Base-by-base conservation (phyloP, 2,329 filamentous ascomycete genomes). In the Sclerotinia spermophila region DNA sequence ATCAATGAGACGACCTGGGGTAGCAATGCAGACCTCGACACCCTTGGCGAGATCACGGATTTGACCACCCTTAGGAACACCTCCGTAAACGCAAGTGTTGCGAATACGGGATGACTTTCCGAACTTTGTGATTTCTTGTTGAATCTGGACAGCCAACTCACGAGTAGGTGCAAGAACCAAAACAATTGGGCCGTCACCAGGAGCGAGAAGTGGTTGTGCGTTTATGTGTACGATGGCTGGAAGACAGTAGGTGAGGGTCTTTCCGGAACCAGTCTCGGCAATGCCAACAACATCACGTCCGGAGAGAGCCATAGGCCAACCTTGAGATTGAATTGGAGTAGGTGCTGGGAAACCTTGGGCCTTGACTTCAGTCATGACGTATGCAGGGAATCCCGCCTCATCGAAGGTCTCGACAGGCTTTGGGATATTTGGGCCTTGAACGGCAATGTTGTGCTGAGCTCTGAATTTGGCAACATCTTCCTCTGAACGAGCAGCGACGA, bases 211-310 rank as follows among this genome's bases (percentile, higher is more conserved):
- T 76, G 96, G 96, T 83, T 99, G 96, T 62, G 96, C 96, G 83
- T 99, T 98, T 87, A 99, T 99, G 87, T 99, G 96, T 73, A 99
- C 96, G 76, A 99, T 99, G 70, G 96, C 93, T 71, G 96, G 96
- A 76, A 99, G 89, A 83, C 95, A 98, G 86, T 99, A 99, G 68
- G 94, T 97, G 76, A 99, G 87, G 6, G 96, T 99, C 90, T 99
- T 99, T 86, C 96, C 96, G 75, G 96, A 99, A 81, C 96, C 96
- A 72, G 96, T 99, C 86, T 99, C 96, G 78, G 96, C 96, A 84
- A 99, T 97, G 89, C 96, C 96, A 79, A 98, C 95, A 72, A 98
- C 95, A 81, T 99, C 96, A 77, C 96, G 95, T 84, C 96, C 96
- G 77, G 95, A 96, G 67, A 99, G 90, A 80, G 96, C 94, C 96